Conservation (phyloP, 805 yeast species). For the Diddensiella caesifluorescens region DNA sequence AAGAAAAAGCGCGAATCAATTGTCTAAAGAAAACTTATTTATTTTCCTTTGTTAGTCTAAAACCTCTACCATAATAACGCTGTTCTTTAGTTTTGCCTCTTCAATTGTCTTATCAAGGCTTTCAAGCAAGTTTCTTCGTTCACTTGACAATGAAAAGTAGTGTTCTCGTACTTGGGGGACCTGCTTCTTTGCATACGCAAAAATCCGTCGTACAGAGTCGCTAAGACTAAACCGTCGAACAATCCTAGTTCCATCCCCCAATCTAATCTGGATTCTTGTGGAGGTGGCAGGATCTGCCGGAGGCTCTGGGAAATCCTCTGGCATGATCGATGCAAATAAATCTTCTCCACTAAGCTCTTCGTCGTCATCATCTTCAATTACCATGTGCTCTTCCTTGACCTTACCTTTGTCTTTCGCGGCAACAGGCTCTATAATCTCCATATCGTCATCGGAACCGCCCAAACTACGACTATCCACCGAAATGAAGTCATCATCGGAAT, state of each 20-base stretch:
- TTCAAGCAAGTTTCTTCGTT: constrained; percentile 53
- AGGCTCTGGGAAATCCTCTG: constrained; percentile 61
- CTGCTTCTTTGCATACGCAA: constrained; percentile 59
- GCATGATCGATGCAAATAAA: constrained; percentile 44
- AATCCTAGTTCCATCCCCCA: constrained; percentile 79
- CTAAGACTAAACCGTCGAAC: constrained; percentile 59
- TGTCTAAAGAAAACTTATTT: background rate
- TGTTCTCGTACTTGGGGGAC: constrained; percentile 41
- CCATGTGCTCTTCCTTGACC: constrained; percentile 5
- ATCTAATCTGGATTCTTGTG: constrained; percentile 82
- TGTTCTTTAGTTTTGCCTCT: constrained; percentile 76
- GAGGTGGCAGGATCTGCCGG: constrained; percentile 45
- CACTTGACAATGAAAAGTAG: constrained; percentile 52
- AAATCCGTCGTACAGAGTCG: constrained; percentile 58
- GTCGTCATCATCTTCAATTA: constrained; percentile 17
- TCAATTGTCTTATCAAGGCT: constrained; percentile 53
- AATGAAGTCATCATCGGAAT: constrained; percentile 28
- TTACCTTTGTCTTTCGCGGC: background rate
- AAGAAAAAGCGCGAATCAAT: background rate
- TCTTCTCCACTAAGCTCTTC: constrained; percentile 37
- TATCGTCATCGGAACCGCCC: constrained; percentile 8
- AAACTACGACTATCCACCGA: constrained; percentile 16
- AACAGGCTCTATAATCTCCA: constrained; percentile 9
- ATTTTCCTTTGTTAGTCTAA: constrained; percentile 10
- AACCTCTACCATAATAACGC: constrained; percentile 67